These are phyloP conservation scores for Escovopsis sp. DNA, from an alignment of 2,329 filamentous ascomycete genomes.

Conservation along the genomic window DNA sequence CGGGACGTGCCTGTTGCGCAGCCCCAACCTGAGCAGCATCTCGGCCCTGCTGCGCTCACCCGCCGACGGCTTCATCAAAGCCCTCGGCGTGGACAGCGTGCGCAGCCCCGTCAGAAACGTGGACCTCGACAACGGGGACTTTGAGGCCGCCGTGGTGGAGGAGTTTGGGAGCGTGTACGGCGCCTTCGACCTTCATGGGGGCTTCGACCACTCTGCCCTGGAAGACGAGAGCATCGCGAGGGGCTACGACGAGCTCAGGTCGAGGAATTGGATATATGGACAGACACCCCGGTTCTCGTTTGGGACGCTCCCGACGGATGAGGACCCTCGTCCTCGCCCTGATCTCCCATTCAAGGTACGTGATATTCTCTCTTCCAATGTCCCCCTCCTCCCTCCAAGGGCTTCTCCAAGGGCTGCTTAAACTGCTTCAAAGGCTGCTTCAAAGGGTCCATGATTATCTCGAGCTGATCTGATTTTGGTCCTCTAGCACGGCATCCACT, in stretches of 20 bases:
- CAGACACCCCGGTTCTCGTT: conserved; percentile 79
- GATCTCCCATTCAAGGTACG: conserved; percentile 30
- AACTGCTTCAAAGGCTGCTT: no score
- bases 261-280: conserved; percentile 60
- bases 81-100: conserved; percentile 82
- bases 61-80: conserved; percentile 58
- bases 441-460: no score
- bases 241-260: conserved; percentile 27
- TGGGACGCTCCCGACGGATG: conserved; percentile 41
- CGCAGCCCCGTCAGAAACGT: conserved; percentile 74
- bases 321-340: conserved; percentile 41
- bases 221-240: conserved; percentile 32
- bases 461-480: background rate
- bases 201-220: conserved; percentile 34
- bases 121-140: conserved; percentile 31
- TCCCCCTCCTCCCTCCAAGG: background rate
- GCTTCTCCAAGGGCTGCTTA: no score
- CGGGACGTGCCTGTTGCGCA: conserved; percentile 72
- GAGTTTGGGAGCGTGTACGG: conserved; percentile 58
- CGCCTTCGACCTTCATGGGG: conserved; percentile 15
- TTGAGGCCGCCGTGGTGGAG: conserved; percentile 39
- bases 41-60: conserved; percentile 62
- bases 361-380: background rate
- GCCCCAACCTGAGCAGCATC: conserved; percentile 57
- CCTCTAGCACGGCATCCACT: conserved; percentile 16